Percentiles rank a stretch among this genome's conserved stretches.
Evolutionary conservation across 768 basidiomycete species (phyloP).

Genomic region (Mycena belliarum): DNA sequence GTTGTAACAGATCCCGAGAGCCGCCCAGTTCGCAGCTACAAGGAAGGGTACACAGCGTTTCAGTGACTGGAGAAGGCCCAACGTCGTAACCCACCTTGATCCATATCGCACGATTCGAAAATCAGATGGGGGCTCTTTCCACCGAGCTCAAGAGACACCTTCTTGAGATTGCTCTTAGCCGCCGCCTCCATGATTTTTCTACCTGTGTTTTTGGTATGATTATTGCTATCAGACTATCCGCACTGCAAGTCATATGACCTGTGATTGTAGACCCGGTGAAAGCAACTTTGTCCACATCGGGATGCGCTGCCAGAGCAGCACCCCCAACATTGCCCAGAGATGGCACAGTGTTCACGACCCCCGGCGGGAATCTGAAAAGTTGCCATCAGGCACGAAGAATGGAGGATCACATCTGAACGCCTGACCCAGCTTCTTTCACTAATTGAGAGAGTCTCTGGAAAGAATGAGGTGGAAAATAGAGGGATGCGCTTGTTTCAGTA

Average conservation of each 20-base stretch:
- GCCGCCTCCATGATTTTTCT: constrained; percentile 91
- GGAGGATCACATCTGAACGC: background rate
- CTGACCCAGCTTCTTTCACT: constrained; percentile 80
- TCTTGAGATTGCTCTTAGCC: constrained; percentile 92
- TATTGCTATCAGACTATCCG: too few species aligned
- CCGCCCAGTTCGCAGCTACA: constrained; percentile 81
- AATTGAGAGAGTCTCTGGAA: constrained; percentile 79
- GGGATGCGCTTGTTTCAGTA: constrained; percentile 34
- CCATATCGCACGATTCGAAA: constrained; percentile 89
- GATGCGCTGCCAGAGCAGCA: constrained; percentile 79
- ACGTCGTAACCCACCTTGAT: constrained; percentile 61
- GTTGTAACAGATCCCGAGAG: constrained; percentile 84
- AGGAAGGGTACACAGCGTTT: background rate
- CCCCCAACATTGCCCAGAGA: constrained; percentile 84
- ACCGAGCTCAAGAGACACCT: constrained; percentile 92
- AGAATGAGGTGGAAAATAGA: constrained; percentile 2
- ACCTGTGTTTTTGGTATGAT: constrained; percentile 84
- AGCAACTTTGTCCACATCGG: constrained; percentile 89
- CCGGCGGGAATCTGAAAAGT: constrained; percentile 74
- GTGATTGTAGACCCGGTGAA: constrained; percentile 93
- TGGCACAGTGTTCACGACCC: constrained; percentile 87
- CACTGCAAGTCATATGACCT: too few species aligned
- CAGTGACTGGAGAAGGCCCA: background rate
- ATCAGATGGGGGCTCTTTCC: constrained; percentile 90
- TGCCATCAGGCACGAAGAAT: constrained; percentile 15